Base-by-base conservation (phyloP, 495 filamentous ascomycete species). In the Annulohypoxylon nitens region DNA sequence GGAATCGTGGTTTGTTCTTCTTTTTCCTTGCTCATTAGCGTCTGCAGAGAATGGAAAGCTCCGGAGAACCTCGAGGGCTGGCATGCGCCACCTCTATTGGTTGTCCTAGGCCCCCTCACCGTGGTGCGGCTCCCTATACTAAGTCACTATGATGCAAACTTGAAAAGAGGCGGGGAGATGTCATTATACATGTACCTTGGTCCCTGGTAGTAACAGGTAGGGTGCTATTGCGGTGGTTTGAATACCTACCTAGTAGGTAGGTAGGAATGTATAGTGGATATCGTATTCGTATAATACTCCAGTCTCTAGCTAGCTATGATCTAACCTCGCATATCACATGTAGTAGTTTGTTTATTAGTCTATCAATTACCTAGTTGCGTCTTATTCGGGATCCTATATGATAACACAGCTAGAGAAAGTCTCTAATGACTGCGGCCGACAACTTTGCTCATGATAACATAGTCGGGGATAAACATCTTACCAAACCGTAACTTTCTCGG, bases 391-490 rank as follows among this genome's bases (percentile, higher is more conserved):
- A n/a, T 9, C 20, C 7, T 50, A 10, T 7, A 26, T 25, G 25
- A 16, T 12, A 2, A 2, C 53, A 33, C 26, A 54, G 20, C 12
- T 12, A 11, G 39, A 43, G 12, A 43, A 43, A 14, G 11, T 54
- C 30, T n/a, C 37, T 37, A 41, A 53, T 20, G 4, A 14, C 18
- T 2, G n/a, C 43, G 45, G 25, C 8, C 66, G 67, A 92, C 78
- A 0, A 26, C 20, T 79, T 91, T 93, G 26, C 91, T 93, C 82
- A 94, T 76, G 67, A 95, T 93, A 69, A 86, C 76, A 83, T 94
- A 94, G 67, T 91, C 90, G 10, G 87, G 83, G 61, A 86, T 85
- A 68, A 89, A 89, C 18, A 88, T 82, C 73, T 86, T 90, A 12
- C 91, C 91, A 74, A 86, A 88, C 53, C 92, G 81, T 69, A 94